Conservation (phyloP, 257 asterid species). For the Plantago major region DNA sequence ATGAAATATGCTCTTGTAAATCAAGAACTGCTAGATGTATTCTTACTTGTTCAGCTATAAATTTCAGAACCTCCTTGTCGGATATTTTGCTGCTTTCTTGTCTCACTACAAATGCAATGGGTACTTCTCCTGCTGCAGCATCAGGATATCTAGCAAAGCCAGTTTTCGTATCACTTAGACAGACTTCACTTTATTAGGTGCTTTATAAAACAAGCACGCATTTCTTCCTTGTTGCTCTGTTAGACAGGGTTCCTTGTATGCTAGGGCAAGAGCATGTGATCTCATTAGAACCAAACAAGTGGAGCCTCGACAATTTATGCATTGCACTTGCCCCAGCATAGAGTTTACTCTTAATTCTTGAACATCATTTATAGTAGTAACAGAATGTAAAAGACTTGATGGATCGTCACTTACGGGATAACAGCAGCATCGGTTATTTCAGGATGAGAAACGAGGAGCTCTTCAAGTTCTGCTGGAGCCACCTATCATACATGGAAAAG, state of each 20-base stretch:
- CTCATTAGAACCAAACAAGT: too few species aligned
- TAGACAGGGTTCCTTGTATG: too few species aligned
- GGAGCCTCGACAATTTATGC: too few species aligned
- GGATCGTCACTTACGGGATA: constrained; percentile 25
- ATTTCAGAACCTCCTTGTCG: constrained; percentile 20
- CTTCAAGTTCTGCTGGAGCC: constrained; percentile 51
- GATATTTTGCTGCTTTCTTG: constrained; percentile 28
- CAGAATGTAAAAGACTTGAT: neutral
- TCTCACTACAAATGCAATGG: constrained; percentile 61
- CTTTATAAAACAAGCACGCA: neutral
- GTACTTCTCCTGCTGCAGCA: constrained; percentile 73
- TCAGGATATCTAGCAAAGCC: constrained; percentile 44
- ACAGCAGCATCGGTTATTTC: constrained; percentile 37
- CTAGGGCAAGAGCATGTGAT: too few species aligned
- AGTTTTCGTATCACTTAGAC: neutral
- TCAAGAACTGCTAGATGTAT: neutral
- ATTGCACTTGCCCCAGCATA: too few species aligned
- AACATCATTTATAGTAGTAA: too few species aligned
- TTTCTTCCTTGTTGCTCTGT: too few species aligned
- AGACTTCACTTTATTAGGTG: neutral
- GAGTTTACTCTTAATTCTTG: too few species aligned
- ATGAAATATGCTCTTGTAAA: neutral
- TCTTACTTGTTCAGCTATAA: constrained; percentile 30
- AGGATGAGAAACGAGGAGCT: constrained; percentile 39
- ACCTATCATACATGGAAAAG: constrained; percentile 17